Base-by-base conservation (phyloP, 768 basidiomycete genomes). In the Termitomyces sp. region DNA sequence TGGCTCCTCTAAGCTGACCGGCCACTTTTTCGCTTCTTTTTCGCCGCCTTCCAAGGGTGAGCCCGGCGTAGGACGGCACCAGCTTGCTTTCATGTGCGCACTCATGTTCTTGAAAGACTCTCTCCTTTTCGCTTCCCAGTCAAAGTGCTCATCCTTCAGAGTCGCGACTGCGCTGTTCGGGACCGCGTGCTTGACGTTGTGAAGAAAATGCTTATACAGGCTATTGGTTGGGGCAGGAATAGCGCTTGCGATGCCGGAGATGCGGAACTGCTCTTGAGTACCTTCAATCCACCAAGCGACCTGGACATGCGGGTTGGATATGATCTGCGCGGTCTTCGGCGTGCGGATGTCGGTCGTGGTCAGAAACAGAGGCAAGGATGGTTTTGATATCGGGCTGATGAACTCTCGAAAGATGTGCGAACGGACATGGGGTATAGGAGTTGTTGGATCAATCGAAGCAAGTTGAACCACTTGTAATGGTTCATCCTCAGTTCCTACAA, bases 281-380 rank as follows among this genome's bases (percentile, higher is more conserved):
- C 79, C 77, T 30, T 79, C 74, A 51, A 85, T 78, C 88, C 90
- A 94, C 84, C 87, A 93, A 11, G 76, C 80, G 42, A 86, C 60
- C 65, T 93, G 86, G 57, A 85, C 78, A 42, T 73, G 66, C 10
- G 76, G 64, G 54, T 74, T 74, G 37, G 72, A 63, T 22, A 70
- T 71, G 45, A 91, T 70, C 60, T 91, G 84, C 1, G 68, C 45
- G 34, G 81, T 76, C 62, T 93, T 93, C 21, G 83, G 82, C 2
- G 83, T 77, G 24, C 91, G 86, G 45, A 85, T 66, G 70, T 92
- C 90, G 45, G 90, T 90, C 12, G 85, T 81, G 46, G 78, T 73
- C 43, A 91, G 62, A 58, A 93, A 66, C 5, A 93, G 71, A 0
- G 88, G 86, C 3, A 81, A 71, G 26, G 72, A 60, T 1, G 81